Base-by-base conservation (phyloP, 768 basidiomycete genomes). In the Kwoniella sp. region DNA sequence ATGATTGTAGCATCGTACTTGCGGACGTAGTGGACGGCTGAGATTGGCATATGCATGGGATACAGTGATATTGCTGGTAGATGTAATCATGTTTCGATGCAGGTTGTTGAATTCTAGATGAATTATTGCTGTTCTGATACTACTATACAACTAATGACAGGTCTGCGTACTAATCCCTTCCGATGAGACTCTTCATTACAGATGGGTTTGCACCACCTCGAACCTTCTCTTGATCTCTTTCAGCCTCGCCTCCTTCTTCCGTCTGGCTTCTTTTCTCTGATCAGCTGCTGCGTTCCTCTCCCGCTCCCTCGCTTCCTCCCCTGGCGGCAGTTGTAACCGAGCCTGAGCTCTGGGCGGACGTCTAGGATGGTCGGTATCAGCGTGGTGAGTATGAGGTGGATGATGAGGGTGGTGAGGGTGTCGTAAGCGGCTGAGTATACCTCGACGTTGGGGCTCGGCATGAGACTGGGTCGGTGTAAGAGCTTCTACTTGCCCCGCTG, bases 151-250 rank as follows among this genome's bases (percentile, higher is more conserved):
- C 41, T 45, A 45, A n/a, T n/a, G n/a, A n/a, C n/a, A n/a, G n/a
- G n/a, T n/a, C n/a, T n/a, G n/a, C n/a, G n/a, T n/a, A n/a, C n/a
- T n/a, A n/a, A n/a, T n/a, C n/a, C n/a, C n/a, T n/a, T n/a, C 34
- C 34, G 34, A 37, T 37, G 34, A 37, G 34, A 37, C 5, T 5
- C 7, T 30, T 4, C 26, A 25, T 41, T 51, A 63, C 29, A 57
- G 45, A 22, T 50, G 54, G 26, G 37, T 63, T 34, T 65, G 63
- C 17, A 59, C 56, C n/a, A 59, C 52, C 30, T 58, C 56, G 22
- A 65, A 65, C 15, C 50, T 53, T 26, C 28, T 58, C 41, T 58
- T 58, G 2, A 52, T 58, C 15, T 58, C 63, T 17, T 31, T 63
- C 22, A 55, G 25, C 13, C 51, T 58, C 29, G 54, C 38, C 28